Conservation (phyloP, 805 yeast genomes). For the Saccharomycopsis babjevae region DNA sequence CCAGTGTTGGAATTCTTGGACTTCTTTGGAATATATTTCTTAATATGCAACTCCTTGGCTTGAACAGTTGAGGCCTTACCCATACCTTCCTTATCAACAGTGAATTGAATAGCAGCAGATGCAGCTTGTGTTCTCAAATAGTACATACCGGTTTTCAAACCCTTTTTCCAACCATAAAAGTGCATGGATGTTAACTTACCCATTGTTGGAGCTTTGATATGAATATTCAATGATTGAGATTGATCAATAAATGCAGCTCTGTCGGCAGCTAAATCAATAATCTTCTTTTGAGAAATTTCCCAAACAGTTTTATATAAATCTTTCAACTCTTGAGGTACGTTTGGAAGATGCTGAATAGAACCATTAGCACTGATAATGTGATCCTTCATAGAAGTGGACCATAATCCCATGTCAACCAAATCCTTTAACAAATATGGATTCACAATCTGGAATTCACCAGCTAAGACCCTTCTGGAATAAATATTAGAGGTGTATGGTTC, state of each 20-base stretch:
- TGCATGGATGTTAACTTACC: conserved; percentile 97
- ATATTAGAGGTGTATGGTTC: conserved; percentile 94
- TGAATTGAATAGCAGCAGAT: conserved; percentile 90
- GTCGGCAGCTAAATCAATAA: conserved; percentile 71
- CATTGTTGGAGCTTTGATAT: conserved; percentile 84
- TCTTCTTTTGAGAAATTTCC: conserved; percentile 83
- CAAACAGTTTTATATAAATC: conserved; percentile 87
- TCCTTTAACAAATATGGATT: conserved; percentile 80
- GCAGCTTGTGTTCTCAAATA: conserved; percentile 97
- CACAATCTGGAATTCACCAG: conserved; percentile 91
- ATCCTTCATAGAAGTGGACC: conserved; percentile 75
- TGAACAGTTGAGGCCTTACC: conserved; percentile 15
- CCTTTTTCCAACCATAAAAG: conserved; percentile 98
- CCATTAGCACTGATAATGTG: conserved; percentile 70
- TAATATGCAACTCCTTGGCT: conserved; percentile 24
- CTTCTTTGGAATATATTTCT: conserved; percentile 25
- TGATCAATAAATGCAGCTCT: conserved; percentile 80
- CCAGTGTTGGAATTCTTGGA: conserved; percentile 1
- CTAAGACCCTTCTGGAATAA: conserved; percentile 79
- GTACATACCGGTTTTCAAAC: conserved; percentile 97
- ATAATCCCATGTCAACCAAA: conserved; percentile 67
- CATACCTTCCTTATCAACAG: conserved; percentile 39
- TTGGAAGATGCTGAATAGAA: conserved; percentile 67
- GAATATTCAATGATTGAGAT: conserved; percentile 87
- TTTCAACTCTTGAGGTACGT: conserved; percentile 67